Conservation (phyloP, 441 rosid genomes). For the Bocquillonia castaneifolia region DNA sequence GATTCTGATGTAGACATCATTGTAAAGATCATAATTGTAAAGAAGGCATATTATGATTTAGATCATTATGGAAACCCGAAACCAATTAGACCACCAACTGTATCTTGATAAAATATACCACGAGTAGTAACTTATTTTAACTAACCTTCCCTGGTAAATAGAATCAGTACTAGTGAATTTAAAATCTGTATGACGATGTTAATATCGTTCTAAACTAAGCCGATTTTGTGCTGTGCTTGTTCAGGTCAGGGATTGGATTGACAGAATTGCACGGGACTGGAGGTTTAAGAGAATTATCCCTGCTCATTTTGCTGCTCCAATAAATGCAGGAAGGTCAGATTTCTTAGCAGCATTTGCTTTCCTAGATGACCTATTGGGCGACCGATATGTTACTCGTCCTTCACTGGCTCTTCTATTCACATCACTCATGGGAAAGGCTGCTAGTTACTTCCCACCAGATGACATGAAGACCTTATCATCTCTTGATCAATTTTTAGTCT, state of each 20-base stretch:
- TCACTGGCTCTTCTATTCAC: constrained; percentile 64
- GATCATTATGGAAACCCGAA: background rate
- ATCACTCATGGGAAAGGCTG: constrained; percentile 83
- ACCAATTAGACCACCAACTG: background rate
- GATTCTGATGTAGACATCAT: background rate
- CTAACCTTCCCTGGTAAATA: background rate
- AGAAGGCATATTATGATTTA: background rate
- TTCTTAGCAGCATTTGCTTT: constrained; percentile 79
- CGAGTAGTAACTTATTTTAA: background rate
- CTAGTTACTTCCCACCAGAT: constrained; percentile 91
- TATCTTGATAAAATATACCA: background rate
- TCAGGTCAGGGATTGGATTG: constrained; percentile 93
- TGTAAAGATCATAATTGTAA: too few species aligned
- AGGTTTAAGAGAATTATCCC: constrained; percentile 85
- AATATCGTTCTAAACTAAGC: background rate
- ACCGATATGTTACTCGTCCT: constrained; percentile 58
- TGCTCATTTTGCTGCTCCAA: constrained; percentile 87
- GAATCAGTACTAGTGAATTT: background rate
- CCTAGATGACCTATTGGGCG: constrained; percentile 80
- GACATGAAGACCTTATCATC: constrained; percentile 91
- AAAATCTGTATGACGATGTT: background rate
- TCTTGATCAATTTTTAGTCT: constrained; percentile 85
- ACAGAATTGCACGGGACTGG: constrained; percentile 74
- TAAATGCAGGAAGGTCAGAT: constrained; percentile 76
- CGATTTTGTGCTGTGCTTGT: background rate